Conservation (phyloP, 176 grass and related monocot species). For the Miscanthus lutarioriparius region DNA sequence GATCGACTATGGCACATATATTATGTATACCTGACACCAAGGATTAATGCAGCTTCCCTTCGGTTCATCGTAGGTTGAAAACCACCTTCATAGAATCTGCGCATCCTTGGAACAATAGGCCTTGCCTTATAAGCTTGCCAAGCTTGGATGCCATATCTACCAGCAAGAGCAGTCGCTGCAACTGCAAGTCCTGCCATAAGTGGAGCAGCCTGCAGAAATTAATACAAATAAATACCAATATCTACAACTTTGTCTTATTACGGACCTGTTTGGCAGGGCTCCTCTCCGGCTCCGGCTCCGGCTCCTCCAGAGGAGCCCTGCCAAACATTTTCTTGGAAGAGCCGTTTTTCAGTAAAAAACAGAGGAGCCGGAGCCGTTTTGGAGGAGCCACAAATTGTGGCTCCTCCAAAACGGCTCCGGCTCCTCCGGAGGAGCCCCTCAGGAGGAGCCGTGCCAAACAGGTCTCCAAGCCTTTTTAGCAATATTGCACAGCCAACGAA, state of each 20-base stretch:
- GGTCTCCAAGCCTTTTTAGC: slow-evolving; percentile 6
- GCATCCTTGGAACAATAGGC: slow-evolving; percentile 82
- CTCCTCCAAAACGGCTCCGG: too few species aligned
- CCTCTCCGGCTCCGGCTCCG: too few species aligned
- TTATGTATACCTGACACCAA: slow-evolving; percentile 69
- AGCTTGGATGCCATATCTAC: slow-evolving; percentile 76
- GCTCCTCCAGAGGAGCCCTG: too few species aligned
- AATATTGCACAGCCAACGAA: not conserved
- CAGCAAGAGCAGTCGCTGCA: slow-evolving; percentile 68
- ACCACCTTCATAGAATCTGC: slow-evolving; percentile 94
- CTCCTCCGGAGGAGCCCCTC: too few species aligned
- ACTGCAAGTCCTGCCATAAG: slow-evolving; percentile 84
- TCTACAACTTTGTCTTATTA: not conserved
- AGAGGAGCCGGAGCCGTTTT: too few species aligned
- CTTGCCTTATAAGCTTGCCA: slow-evolving; percentile 89
- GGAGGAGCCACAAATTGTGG: too few species aligned
- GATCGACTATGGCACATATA: not conserved
- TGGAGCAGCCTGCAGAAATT: slow-evolving; percentile 52
- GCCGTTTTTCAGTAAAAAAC: too few species aligned
- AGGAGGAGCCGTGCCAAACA: too few species aligned
- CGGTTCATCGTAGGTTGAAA: slow-evolving; percentile 80
- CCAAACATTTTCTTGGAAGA: too few species aligned
- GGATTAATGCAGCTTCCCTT: slow-evolving; percentile 82
- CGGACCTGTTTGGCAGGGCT: too few species aligned
- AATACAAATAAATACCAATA: slow-evolving; percentile 15